These are phyloP conservation scores for Exophiala bonariae DNA, from an alignment of 2,329 filamentous ascomycete species.

Conservation along the genomic window DNA sequence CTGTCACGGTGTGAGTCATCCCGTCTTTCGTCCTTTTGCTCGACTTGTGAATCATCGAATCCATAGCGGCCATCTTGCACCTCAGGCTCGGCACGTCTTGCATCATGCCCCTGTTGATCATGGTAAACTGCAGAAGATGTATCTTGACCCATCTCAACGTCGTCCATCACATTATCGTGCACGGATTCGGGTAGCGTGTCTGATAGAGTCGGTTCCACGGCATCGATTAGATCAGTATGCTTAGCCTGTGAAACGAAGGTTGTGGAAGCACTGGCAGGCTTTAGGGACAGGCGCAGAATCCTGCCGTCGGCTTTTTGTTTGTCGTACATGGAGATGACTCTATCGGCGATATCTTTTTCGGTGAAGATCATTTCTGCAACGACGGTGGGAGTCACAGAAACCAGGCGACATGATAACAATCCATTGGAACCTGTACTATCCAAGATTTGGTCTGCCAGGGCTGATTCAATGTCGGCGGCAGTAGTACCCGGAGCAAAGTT, in stretches of 20 bases:
- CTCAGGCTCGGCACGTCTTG: constrained; percentile 32
- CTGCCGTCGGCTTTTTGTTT: constrained; percentile 65
- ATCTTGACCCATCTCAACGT: constrained; percentile 36
- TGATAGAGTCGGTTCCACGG: not conserved
- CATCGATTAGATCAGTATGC: not conserved
- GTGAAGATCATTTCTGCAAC: constrained; percentile 61
- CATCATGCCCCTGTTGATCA: constrained; percentile 8
- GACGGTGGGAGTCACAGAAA: constrained; percentile 54
- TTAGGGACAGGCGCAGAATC: constrained; percentile 58
- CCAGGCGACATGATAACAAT: constrained; percentile 55
- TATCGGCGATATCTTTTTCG: constrained; percentile 57
- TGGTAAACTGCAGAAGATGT: not conserved
- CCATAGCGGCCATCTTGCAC: constrained; percentile 42
- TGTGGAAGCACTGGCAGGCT: constrained; percentile 32
- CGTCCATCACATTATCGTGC: constrained; percentile 18
- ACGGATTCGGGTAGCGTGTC: constrained; percentile 1
- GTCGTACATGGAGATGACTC: constrained; percentile 62
- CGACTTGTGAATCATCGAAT: constrained; percentile 30
- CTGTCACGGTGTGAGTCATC: constrained; percentile 20
- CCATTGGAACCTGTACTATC: constrained; percentile 33
- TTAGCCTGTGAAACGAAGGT: not conserved
- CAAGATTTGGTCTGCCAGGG: constrained; percentile 48
- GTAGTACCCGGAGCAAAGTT: constrained; percentile 69
- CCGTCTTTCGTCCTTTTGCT: constrained; percentile 13
- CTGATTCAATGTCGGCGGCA: constrained; percentile 64